Percentiles rank a stretch among this genome's conserved stretches.
Conservation (phyloP, 1,284 basidiomycete genomes). For the Lentinula novae-zelandiae region DNA sequence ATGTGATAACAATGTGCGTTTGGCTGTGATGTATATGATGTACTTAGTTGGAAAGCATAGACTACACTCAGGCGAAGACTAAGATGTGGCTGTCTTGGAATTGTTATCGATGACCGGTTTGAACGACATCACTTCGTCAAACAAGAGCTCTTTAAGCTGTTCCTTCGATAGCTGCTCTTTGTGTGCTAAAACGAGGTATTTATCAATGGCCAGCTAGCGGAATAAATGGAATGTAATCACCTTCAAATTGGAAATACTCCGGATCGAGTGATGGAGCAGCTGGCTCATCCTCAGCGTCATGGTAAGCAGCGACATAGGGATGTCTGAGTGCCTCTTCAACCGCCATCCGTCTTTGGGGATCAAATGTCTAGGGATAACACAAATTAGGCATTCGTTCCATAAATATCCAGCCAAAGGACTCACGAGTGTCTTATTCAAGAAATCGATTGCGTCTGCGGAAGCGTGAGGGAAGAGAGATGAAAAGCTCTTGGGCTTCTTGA, state of each 20-base stretch:
- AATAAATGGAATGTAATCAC: slow-evolving; percentile 21
- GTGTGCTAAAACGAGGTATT: slow-evolving; percentile 24
- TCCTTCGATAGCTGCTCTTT: slow-evolving; percentile 93
- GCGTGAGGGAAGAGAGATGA: slow-evolving; percentile 65
- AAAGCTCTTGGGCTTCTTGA: slow-evolving; percentile 64
- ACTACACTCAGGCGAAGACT: too few relatives aligned
- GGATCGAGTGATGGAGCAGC: slow-evolving; percentile 85
- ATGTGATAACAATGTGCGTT: background rate
- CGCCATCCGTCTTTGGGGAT: slow-evolving; percentile 82
- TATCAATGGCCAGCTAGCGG: background rate
- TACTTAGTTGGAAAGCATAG: too few relatives aligned
- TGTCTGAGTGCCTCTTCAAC: slow-evolving; percentile 85
- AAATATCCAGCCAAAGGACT: slow-evolving; percentile 23
- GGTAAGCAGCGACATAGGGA: slow-evolving; percentile 52
- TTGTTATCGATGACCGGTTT: slow-evolving; percentile 2
- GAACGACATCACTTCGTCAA: slow-evolving; percentile 45
- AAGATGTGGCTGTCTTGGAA: background rate
- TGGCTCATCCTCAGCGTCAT: slow-evolving; percentile 90
- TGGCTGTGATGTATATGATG: too few relatives aligned
- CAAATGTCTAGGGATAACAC: slow-evolving; percentile 57
- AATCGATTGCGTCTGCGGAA: slow-evolving; percentile 76
- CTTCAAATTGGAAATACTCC: slow-evolving; percentile 92
- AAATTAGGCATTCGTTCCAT: background rate
- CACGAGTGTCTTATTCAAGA: slow-evolving; percentile 78
- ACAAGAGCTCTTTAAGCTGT: slow-evolving; percentile 55